Evolutionary conservation across 352 stramenopile species (phyloP), one percentile per base, ranked within the genome.

Genomic region (Phytophthora europaea): DNA sequence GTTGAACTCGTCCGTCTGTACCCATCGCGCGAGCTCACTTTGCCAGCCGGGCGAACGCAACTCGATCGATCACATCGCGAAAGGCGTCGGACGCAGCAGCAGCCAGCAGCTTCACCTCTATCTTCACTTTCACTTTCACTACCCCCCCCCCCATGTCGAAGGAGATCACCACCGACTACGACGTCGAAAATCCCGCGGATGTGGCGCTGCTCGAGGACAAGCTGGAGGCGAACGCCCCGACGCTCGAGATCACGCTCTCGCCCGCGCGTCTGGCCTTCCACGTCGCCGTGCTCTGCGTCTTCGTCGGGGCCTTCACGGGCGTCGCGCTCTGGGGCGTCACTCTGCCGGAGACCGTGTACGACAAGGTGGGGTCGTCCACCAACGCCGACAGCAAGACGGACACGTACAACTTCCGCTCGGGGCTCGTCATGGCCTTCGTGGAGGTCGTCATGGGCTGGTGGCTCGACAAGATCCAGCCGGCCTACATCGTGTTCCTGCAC

Each of bases 401-500:
- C 61, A 72, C 33, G n/a, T 84, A 76, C 76, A 88, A 88, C 73
- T 78, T 80, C 57, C 68, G 68, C 36, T 88, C 81, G 9, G 78
- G 81, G 16, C 81, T 81, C 52, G 28, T 80, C 58, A 76, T 88
- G 68, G 81, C 76, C 20, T 67, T 84, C 28, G 61, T 89, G 15
- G 79, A 87, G 57, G 74, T 87, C 28, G 56, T 85, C 18, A 22
- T 86, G 12, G 76, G 70, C 8, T 66, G 78, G 53, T 73, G 79
- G 63, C 68, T 81, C 53, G 72, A 73, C 57, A 78, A 76, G 16
- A 73, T 89, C 52, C 59, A 82, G 34, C 74, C 82, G 4, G 66
- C 78, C 43, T 78, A 85, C 47, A 54, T 76, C 6, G 78, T 88
- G 18, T 88, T 85, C 62, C 58, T 89, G 4, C 76, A 89, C 76